Percentiles rank a stretch among this genome's conserved stretches.
Conservation (phyloP, 805 yeast genomes). For the Sungouiella thailandica region DNA sequence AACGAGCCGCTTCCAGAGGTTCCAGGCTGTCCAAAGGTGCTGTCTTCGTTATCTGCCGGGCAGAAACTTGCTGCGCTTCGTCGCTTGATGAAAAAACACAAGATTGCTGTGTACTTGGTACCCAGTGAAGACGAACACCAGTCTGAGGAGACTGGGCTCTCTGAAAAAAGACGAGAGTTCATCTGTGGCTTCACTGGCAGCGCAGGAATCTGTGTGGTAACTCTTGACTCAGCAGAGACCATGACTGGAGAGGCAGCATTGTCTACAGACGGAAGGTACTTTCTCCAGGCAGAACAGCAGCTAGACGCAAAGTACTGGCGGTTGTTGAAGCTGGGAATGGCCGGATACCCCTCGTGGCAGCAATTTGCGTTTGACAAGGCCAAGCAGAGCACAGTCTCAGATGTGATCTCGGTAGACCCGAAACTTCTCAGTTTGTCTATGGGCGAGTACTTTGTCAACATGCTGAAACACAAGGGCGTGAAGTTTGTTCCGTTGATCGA, state of each 20-base stretch:
- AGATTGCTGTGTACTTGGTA: conserved; percentile 15
- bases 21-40: conserved; percentile 15
- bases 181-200: conserved; percentile 16
- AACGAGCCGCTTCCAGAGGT: conserved; percentile 21
- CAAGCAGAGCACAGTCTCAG: conserved; percentile 43
- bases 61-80: conserved; percentile 10
- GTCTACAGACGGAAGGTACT: conserved; percentile 93
- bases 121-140: conserved; percentile 19
- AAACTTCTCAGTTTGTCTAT: conserved; percentile 52
- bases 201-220: conserved; percentile 15
- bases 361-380: conserved; percentile 59
- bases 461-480: conserved; percentile 17
- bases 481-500: conserved; percentile 26
- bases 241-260: conserved; percentile 67
- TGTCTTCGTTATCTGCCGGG: conserved; percentile 1
- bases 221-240: conserved; percentile 31
- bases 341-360: conserved; percentile 74
- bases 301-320: conserved; percentile 69
- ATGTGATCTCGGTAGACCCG: conserved; percentile 81
- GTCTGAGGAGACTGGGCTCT: conserved; percentile 14
- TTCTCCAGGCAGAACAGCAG: conserved; percentile 83
- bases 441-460: conserved; percentile 37
- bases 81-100: conserved; percentile 9
- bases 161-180: conserved; percentile 16
- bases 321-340: conserved; percentile 71